Conservation (phyloP, 2,329 filamentous ascomycete species). For the Blastomyces parvus region DNA sequence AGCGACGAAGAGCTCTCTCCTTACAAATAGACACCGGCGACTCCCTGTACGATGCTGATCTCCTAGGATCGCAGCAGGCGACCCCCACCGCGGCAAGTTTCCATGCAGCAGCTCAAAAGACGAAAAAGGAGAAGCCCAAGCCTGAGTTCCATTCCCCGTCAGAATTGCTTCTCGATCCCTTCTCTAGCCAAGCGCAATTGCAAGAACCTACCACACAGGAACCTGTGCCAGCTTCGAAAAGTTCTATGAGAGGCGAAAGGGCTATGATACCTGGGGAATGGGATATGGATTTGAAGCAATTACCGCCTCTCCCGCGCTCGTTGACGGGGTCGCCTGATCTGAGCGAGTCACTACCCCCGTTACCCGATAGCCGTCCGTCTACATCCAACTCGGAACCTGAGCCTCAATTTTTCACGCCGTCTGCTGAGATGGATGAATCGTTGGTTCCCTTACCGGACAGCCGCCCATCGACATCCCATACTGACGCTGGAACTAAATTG, state of each 20-base stretch:
- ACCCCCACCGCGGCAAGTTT: constrained; percentile 57
- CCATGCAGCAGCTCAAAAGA: constrained; percentile 21
- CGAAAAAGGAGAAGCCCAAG: constrained; percentile 32
- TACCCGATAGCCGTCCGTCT: constrained; percentile 5
- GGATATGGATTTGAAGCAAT: constrained; percentile 14
- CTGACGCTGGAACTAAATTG: constrained; percentile 10
- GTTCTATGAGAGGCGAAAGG: constrained; percentile 22
- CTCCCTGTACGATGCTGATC: constrained; percentile 32
- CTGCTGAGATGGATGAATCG: constrained; percentile 6
- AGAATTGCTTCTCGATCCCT: constrained; percentile 35
- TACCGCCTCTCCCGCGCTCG: constrained; percentile 10
- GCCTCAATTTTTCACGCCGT: constrained; percentile 7
- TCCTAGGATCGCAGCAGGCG: constrained; percentile 54
- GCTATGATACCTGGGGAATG: constrained; percentile 16
- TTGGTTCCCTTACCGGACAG: constrained; percentile 3
- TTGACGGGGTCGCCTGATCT: constrained; percentile 3
- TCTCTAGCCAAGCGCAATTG: constrained; percentile 18
- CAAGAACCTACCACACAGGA: constrained; percentile 19
- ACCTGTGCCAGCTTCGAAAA: constrained; percentile 25
- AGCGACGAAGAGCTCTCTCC: constrained; percentile 21
- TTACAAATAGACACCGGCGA: constrained; percentile 23
- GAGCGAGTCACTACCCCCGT: constrained; percentile 7
- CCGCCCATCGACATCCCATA: constrained; percentile 11
- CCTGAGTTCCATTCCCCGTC: constrained; percentile 41
- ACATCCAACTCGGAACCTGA: constrained; percentile 12